These are phyloP conservation scores for Neofusicoccum ribis DNA, from an alignment of 2,329 filamentous ascomycete species.

Conservation along the genomic window DNA sequence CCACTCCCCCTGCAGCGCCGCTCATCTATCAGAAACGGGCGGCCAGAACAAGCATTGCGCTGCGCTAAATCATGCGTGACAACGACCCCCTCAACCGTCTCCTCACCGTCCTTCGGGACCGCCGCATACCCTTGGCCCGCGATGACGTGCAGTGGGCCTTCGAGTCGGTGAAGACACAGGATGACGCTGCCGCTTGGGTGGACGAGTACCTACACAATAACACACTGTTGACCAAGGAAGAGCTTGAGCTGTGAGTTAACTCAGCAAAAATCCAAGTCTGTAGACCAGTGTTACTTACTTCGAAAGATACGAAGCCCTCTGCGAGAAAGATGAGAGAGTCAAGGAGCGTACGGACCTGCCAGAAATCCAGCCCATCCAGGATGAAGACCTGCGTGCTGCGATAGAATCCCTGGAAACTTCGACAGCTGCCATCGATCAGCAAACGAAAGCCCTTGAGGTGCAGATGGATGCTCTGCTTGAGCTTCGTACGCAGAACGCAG, in stretches of 20 bases:
- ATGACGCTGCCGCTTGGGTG: constrained; percentile 46
- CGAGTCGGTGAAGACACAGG: constrained; percentile 42
- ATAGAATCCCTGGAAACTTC: constrained; percentile 65
- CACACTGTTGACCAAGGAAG: constrained; percentile 51
- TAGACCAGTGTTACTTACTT: background rate
- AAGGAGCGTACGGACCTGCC: constrained; percentile 34
- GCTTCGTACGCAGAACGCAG: constrained; percentile 49
- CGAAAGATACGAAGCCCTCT: constrained; percentile 34
- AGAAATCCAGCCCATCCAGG: constrained; percentile 51
- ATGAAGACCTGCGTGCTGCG: constrained; percentile 61
- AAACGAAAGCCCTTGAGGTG: constrained; percentile 60
- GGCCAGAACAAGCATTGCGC: background rate
- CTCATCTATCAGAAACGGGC: constrained; percentile 8
- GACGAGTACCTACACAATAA: constrained; percentile 47
- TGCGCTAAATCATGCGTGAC: background rate
- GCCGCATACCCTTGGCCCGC: constrained; percentile 44
- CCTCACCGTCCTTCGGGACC: constrained; percentile 46
- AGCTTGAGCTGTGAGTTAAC: constrained; percentile 46
- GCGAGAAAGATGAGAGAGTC: constrained; percentile 34
- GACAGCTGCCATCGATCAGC: constrained; percentile 63
- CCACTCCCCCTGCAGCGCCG: constrained; percentile 3
- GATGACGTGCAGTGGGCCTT: constrained; percentile 53
- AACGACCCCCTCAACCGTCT: constrained; percentile 41
- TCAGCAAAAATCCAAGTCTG: background rate
- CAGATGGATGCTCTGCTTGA: constrained; percentile 64